These are phyloP conservation scores for Aegilops sharonensis DNA, from an alignment of 176 grass and related monocot species.

Conservation along the genomic window DNA sequence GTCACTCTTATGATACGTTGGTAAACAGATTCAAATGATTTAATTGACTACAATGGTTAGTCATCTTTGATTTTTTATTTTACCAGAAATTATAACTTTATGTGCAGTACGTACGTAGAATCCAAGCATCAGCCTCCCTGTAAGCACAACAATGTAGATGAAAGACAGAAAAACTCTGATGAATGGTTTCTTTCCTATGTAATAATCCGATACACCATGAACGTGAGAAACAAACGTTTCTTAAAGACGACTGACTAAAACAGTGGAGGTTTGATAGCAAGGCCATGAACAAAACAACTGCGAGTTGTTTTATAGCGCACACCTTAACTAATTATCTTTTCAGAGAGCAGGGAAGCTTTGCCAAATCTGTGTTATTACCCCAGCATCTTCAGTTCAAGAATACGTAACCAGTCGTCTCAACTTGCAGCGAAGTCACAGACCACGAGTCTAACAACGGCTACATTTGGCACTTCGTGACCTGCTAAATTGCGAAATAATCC, in stretches of 20 bases:
- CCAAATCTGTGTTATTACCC: not conserved
- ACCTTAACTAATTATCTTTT: slow-evolving; percentile 11
- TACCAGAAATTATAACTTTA: not conserved
- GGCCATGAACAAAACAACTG: not conserved
- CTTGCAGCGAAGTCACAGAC: not conserved
- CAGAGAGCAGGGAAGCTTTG: slow-evolving; percentile 2
- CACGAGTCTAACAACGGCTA: not conserved
- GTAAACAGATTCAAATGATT: slow-evolving; percentile 12
- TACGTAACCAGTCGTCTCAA: not conserved
- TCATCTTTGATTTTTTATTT: slow-evolving; percentile 13
- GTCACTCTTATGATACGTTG: not conserved
- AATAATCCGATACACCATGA: not conserved
- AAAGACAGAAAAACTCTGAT: not conserved
- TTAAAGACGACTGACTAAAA: not conserved
- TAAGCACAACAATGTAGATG: not conserved
- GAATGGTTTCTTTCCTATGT: too few species aligned
- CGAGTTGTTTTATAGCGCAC: not conserved
- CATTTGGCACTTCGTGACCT: not conserved
- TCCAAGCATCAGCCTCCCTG: slow-evolving; percentile 2
- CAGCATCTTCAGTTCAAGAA: not conserved
- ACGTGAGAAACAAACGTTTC: not conserved
- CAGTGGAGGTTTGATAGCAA: not conserved
- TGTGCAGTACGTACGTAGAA: not conserved
- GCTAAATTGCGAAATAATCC: not conserved
- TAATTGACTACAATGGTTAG: slow-evolving; percentile 13